Evolutionary conservation across 1,139 yeast species (phyloP).

Genomic region (Taiozyma sp.): DNA sequence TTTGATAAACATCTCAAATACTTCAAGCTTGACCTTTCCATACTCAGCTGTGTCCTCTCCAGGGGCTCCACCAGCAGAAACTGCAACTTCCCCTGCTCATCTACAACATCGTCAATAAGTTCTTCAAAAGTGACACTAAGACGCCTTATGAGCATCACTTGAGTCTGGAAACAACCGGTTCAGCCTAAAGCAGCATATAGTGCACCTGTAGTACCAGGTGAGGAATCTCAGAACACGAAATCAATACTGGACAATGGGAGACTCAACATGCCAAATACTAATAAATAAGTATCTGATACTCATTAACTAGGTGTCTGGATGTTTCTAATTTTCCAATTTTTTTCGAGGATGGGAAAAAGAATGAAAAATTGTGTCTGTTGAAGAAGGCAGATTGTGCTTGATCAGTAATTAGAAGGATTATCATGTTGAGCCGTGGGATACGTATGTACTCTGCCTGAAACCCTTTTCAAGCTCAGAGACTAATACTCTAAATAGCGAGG

Average conservation of each 20-base stretch:
- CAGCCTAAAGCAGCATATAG: not conserved
- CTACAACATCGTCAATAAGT: constrained; percentile 3
- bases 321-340: not conserved
- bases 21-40: constrained; percentile 6
- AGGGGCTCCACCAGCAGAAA: not conserved
- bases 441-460: not conserved
- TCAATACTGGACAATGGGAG: no score
- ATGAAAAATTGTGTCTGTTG: not conserved
- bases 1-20: constrained; percentile 14
- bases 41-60: not conserved
- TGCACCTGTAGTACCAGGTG: not conserved
- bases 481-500: constrained; percentile 4
- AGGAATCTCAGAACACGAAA: no score
- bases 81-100: not conserved
- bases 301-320: constrained; percentile 5
- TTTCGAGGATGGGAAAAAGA: constrained; percentile 1
- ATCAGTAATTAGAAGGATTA: not conserved
- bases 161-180: no score
- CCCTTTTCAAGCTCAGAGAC: not conserved
- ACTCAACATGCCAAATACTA: not conserved
- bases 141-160: not conserved
- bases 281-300: not conserved
- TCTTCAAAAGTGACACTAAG: not conserved
- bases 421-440: constrained; percentile 10
- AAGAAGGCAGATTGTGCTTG: not conserved